Base-by-base conservation (phyloP, 2,329 filamentous ascomycete species). In the Grosmannia clavigera region DNA sequence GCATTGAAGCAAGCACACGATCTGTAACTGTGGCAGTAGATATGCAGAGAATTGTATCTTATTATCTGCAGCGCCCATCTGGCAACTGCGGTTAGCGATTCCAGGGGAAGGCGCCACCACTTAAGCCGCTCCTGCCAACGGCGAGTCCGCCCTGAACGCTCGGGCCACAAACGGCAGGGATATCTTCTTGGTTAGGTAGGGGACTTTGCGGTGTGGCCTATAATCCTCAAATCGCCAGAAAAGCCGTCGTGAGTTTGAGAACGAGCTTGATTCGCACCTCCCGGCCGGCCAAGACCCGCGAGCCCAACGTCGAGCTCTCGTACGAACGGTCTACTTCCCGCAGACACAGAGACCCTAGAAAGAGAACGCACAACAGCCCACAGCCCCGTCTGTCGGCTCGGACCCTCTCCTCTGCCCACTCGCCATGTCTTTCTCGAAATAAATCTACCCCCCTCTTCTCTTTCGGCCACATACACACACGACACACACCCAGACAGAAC, bases 351-450 rank as follows among this genome's bases (percentile, higher is more conserved):
- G 19, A 31, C 19, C 19, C 22, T n/a, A 50, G 16, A 10, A 16
- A 9, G 22, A 57, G 55, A 25, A 22, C n/a, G 35, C 22, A 22
- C 25, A 54, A 29, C 50, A 11, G 48, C 33, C 55, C 11, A 29
- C 27, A 33, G 38, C 6, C 12, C 12, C 38, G 38, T 40, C 40
- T 11, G 55, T 27, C 55, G 9, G 55, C 25, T 29, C 16, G 29
- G 19, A 19, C n/a, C 31, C n/a, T 40, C 27, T 31, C n/a, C 12
- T 51, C 33, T 38, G 16, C n/a, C 27, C 35, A 35, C 46, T 58
- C 60, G 58, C 40, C 29, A 64, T 63, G 60, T 57, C 51, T 48
- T 40, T 55, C 27, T 57, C 51, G 60, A 55, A 25, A 55, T 53
- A 53, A 33, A 19, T 12, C 55, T 3, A 27, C 54, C 54, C 10